Conservation (phyloP, 441 rosid species). For the Adansonia gregorii region DNA sequence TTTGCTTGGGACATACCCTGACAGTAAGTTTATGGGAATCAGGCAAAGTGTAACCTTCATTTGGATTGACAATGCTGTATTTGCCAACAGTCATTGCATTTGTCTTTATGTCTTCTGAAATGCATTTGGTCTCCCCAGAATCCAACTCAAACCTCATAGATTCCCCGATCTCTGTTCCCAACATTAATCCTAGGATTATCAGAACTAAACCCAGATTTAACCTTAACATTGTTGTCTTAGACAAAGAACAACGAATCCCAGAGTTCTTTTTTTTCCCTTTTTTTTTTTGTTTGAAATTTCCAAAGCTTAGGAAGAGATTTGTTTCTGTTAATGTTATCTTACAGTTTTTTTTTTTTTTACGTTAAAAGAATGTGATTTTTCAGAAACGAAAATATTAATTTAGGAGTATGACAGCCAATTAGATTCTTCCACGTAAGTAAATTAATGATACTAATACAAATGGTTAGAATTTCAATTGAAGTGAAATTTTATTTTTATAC, state of each 20-base stretch:
- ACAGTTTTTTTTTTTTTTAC: too few relatives aligned
- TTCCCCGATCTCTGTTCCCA: constrained; percentile 31
- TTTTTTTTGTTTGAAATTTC: neutral
- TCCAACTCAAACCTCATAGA: constrained; percentile 69
- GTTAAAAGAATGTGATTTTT: too few relatives aligned
- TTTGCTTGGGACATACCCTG: constrained; percentile 41
- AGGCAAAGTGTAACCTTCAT: constrained; percentile 56
- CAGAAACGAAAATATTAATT: neutral
- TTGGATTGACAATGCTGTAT: constrained; percentile 58
- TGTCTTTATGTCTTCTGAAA: constrained; percentile 74
- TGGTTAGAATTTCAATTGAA: neutral
- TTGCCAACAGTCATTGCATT: constrained; percentile 67
- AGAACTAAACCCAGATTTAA: constrained; percentile 21
- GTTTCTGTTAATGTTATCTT: neutral
- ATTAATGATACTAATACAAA: neutral
- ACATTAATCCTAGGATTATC: constrained; percentile 31
- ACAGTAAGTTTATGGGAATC: constrained; percentile 60
- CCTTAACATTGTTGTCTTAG: constrained; percentile 25
- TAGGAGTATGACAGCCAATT: neutral
- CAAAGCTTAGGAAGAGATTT: constrained; percentile 8
- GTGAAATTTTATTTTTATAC: neutral
- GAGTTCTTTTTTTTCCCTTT: constrained; percentile 9
- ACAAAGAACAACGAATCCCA: neutral
- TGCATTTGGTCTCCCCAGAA: constrained; percentile 72
- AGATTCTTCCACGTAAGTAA: neutral